A percentile compares a stretch with the other conserved stretches of the same genome.
Conservation (phyloP, 805 yeast species). For the Yarrowia sp. region DNA sequence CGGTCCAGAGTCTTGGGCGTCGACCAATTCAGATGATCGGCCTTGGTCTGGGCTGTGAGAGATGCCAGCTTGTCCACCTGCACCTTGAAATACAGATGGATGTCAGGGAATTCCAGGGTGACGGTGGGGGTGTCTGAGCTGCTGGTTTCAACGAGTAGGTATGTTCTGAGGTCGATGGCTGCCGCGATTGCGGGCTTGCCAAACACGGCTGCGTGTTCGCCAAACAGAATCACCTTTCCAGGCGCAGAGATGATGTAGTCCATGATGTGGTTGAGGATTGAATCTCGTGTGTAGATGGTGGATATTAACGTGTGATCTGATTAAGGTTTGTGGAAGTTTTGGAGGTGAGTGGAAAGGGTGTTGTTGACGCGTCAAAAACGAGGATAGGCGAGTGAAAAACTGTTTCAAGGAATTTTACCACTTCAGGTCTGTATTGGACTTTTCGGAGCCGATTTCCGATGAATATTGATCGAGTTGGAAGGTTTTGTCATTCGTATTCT, state of each 20-base stretch:
- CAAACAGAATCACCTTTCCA: slow-evolving; percentile 93
- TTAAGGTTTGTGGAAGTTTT: not conserved
- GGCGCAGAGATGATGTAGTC: slow-evolving; percentile 85
- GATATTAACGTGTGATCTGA: slow-evolving; percentile 25
- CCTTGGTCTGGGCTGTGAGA: slow-evolving; percentile 23
- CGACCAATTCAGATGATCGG: slow-evolving; percentile 31
- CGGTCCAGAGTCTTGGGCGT: slow-evolving; percentile 40
- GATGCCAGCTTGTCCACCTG: slow-evolving; percentile 61
- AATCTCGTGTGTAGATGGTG: not conserved
- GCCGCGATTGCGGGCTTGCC: slow-evolving; percentile 96
- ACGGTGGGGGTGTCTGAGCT: slow-evolving; percentile 54
- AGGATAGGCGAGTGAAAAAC: too few relatives aligned
- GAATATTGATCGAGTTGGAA: too few relatives aligned
- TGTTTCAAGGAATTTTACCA: too few relatives aligned
- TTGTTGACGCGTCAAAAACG: not conserved
- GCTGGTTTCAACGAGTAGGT: slow-evolving; percentile 65
- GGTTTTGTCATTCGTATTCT: too few relatives aligned
- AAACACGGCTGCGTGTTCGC: slow-evolving; percentile 96
- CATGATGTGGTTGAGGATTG: slow-evolving; percentile 8
- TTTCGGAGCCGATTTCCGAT: too few relatives aligned
- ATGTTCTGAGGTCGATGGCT: slow-evolving; percentile 85
- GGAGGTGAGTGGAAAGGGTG: not conserved
- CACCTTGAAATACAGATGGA: slow-evolving; percentile 72
- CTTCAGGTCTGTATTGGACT: too few relatives aligned
- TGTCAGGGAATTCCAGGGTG: slow-evolving; percentile 83